Conservation (phyloP, 306 rosid species). For the barrel medic (Medicago truncatula) region DNA sequence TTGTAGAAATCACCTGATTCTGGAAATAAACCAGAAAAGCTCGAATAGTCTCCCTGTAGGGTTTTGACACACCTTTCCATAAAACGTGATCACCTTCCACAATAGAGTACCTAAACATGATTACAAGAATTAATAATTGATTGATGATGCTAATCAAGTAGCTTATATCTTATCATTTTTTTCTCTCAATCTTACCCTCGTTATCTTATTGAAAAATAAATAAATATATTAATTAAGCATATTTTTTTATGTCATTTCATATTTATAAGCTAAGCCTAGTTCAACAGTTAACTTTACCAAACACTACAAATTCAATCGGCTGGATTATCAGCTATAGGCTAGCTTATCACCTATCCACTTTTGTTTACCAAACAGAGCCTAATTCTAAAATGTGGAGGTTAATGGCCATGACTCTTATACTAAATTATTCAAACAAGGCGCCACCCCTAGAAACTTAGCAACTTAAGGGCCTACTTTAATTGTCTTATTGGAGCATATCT, state of each 20-base stretch:
- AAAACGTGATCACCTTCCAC: conserved; percentile 88
- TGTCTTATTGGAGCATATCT: neutral
- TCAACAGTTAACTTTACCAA: too few species aligned
- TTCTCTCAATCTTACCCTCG: too few species aligned
- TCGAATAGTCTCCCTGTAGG: conserved; percentile 95
- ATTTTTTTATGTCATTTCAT: too few species aligned
- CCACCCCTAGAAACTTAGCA: neutral
- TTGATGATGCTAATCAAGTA: neutral
- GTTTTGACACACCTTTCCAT: conserved; percentile 87
- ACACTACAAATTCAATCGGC: too few species aligned
- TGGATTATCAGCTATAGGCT: too few species aligned
- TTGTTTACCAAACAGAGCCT: too few species aligned
- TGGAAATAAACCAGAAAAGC: conserved; percentile 91
- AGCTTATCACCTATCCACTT: too few species aligned
- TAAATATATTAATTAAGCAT: too few species aligned
- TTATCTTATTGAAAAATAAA: too few species aligned
- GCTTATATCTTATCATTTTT: too few species aligned
- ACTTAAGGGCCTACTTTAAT: neutral
- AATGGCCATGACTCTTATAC: neutral
- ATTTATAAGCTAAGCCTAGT: too few species aligned
- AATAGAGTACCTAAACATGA: conserved; percentile 73
- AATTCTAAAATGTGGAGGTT: neutral
- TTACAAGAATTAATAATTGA: neutral
- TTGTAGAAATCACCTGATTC: conserved; percentile 65
- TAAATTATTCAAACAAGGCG: conserved; percentile 4